A percentile compares a stretch with the other conserved stretches of the same genome.
Conservation (phyloP, 345 rosid genomes). For the thale cress (Arabidopsis thaliana) region DNA sequence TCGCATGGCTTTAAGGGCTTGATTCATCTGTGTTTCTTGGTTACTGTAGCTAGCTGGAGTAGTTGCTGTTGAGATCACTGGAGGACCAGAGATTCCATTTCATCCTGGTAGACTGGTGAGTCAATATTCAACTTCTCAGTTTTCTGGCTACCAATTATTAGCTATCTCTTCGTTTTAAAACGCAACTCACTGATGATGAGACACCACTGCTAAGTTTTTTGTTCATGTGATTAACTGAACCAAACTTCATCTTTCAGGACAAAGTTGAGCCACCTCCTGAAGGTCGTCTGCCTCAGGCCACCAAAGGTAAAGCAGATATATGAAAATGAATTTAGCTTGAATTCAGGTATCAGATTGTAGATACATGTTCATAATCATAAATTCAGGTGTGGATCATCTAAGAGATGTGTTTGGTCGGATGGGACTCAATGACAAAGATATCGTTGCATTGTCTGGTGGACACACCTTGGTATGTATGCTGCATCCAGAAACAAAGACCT, state of each 20-base stretch:
- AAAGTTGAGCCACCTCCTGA: constrained; percentile 82
- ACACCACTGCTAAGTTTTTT: neutral
- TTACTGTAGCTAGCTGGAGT: constrained; percentile 75
- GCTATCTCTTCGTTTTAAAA: neutral
- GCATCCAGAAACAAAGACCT: constrained; percentile 11
- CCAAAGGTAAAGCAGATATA: constrained; percentile 54
- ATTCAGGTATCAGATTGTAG: neutral
- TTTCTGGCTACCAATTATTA: neutral
- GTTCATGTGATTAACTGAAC: constrained; percentile 2
- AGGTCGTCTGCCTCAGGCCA: constrained; percentile 89
- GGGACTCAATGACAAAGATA: constrained; percentile 88
- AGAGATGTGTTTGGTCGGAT: constrained; percentile 84
- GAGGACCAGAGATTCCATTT: constrained; percentile 93
- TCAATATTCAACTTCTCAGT: neutral
- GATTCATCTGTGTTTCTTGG: constrained; percentile 1
- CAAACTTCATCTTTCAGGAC: constrained; percentile 55
- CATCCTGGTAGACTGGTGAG: constrained; percentile 79
- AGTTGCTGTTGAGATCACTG: constrained; percentile 80
- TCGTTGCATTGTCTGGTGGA: constrained; percentile 87
- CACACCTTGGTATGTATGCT: constrained; percentile 68
- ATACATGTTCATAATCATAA: neutral
- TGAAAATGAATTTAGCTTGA: neutral
- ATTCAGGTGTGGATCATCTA: constrained; percentile 77
- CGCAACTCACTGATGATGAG: neutral
- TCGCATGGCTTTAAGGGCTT: neutral